phyloP scores from a whole-genome alignment of 2,329 filamentous ascomycete species.

The Tolypocladium capitatum region DNA sequence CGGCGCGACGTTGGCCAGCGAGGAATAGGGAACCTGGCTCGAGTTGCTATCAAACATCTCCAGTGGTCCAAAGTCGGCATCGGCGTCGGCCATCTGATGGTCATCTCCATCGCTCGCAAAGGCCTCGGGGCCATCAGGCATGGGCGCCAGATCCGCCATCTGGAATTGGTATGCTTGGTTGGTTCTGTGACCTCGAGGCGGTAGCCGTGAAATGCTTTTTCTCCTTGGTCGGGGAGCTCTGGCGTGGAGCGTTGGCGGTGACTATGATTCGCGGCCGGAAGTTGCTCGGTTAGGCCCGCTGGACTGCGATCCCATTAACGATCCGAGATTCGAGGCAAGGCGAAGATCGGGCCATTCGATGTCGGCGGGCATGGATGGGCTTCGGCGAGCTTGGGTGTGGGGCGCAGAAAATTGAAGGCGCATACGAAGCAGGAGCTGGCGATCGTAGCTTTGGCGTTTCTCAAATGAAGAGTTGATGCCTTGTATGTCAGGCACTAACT shows the following conservation, averaged over 20 bases:
- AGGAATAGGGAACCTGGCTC: constrained; percentile 16
- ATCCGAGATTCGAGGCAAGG: constrained; percentile 17
- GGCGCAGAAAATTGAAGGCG: constrained; percentile 8
- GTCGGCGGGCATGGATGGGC: constrained; percentile 14
- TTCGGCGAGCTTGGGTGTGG: constrained; percentile 7
- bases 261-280: not conserved
- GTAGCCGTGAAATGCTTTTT: not conserved
- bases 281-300: constrained; percentile 9
- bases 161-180: not conserved
- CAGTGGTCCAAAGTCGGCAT: constrained; percentile 21
- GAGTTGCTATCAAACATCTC: constrained; percentile 26
- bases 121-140: constrained; percentile 11
- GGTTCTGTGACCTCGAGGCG: constrained; percentile 7
- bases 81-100: constrained; percentile 9
- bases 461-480: constrained; percentile 5
- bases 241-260: too few species aligned
- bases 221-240: not conserved
- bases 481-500: constrained; percentile 9
- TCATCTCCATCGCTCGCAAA: constrained; percentile 11
- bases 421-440: not conserved
- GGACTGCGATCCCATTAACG: constrained; percentile 15
- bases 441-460: not conserved
- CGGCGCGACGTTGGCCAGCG: constrained; percentile 9
- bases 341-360: constrained; percentile 20
- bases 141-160: not conserved